Evolutionary conservation across 225 moss, liverwort and hornwort genomes (phyloP).

Genomic region (Sphagnum tenellum): DNA sequence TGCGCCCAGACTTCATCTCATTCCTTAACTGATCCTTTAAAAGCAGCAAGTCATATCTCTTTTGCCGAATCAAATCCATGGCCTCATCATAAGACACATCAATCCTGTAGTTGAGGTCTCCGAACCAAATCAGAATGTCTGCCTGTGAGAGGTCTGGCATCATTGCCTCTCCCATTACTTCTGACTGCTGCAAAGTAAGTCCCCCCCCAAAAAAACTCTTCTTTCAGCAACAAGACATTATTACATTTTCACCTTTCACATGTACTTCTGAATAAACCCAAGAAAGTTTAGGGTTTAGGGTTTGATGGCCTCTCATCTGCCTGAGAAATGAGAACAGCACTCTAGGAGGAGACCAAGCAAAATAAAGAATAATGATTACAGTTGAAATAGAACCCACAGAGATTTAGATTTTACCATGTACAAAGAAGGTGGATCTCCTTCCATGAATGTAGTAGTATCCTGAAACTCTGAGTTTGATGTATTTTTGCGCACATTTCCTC

Average conservation of each 20-base stretch:
- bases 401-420: slow-evolving; percentile 12
- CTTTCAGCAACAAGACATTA: slow-evolving; percentile 10
- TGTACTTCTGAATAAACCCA: too few species aligned
- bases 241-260: neutral
- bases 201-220: neutral
- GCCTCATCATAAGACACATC: slow-evolving; percentile 74
- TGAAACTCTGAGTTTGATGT: slow-evolving; percentile 26
- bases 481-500: slow-evolving; percentile 32
- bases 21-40: slow-evolving; percentile 68
- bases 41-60: slow-evolving; percentile 58
- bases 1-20: slow-evolving; percentile 83
- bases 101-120: slow-evolving; percentile 95
- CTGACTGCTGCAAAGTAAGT: slow-evolving; percentile 50
- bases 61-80: slow-evolving; percentile 37
- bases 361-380: too few species aligned
- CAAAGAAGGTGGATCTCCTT: slow-evolving; percentile 21
- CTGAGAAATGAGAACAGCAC: too few species aligned
- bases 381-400: too few species aligned
- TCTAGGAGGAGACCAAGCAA: too few species aligned
- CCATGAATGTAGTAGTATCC: slow-evolving; percentile 19
- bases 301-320: too few species aligned
- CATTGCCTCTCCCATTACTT: slow-evolving; percentile 30
- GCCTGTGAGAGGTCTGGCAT: slow-evolving; percentile 81
- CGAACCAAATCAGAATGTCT: slow-evolving; percentile 89
- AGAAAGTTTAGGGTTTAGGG: too few species aligned